phyloP scores from a whole-genome alignment of 140 eudicot genomes.

The Ambrosia hybrid region DNA sequence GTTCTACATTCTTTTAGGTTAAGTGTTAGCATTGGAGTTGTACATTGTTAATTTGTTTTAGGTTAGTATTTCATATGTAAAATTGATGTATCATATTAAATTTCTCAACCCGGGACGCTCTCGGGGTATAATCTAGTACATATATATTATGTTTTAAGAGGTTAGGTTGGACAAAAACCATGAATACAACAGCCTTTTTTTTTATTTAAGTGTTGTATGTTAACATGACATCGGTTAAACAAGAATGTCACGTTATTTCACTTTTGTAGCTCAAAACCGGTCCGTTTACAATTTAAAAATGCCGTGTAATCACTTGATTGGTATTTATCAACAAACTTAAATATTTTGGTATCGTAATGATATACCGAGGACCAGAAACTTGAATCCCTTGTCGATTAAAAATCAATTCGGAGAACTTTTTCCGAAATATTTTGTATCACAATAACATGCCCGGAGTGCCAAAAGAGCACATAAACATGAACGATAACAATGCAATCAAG shows the following conservation, averaged over 20 bases:
- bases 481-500: conserved; percentile 31
- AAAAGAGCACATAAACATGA: conserved; percentile 20
- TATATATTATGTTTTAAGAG: neutral
- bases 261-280: neutral
- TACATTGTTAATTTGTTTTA: too few relatives aligned
- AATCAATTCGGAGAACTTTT: conserved; percentile 35
- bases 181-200: too few relatives aligned
- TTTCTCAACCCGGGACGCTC: too few relatives aligned
- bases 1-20: too few relatives aligned
- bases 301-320: too few relatives aligned
- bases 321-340: neutral
- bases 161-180: neutral
- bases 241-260: neutral
- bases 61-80: too few relatives aligned
- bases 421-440: conserved; percentile 34
- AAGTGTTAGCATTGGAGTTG: too few relatives aligned
- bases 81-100: too few relatives aligned
- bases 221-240: neutral
- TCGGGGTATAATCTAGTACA: too few relatives aligned
- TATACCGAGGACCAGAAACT: neutral
- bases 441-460: conserved; percentile 17
- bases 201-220: neutral
- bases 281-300: too few relatives aligned
- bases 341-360: neutral
- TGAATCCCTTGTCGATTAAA: conserved; percentile 21